phyloP scores from a whole-genome alignment of 148 eudicot species.

The Nepenthes mirabilis region DNA sequence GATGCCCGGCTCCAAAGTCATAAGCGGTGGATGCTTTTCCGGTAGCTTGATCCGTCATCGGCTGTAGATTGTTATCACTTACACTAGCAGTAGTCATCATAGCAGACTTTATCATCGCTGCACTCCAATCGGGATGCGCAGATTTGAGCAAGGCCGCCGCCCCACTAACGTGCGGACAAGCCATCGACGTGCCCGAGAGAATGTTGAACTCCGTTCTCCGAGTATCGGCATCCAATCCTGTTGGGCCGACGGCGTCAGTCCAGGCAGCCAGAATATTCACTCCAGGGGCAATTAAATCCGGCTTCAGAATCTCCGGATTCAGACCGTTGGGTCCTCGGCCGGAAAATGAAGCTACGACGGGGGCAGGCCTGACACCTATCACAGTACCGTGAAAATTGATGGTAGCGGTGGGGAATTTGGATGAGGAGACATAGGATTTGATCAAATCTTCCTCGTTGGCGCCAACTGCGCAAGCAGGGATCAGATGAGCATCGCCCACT shows the following conservation, averaged over 20 bases:
- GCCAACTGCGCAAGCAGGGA: constrained; percentile 76
- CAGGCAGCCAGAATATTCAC: constrained; percentile 87
- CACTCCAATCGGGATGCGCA: constrained; percentile 84
- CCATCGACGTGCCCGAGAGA: constrained; percentile 89
- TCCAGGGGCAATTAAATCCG: constrained; percentile 90
- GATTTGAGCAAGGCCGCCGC: constrained; percentile 90
- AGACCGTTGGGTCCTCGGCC: constrained; percentile 85
- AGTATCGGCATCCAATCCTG: constrained; percentile 56
- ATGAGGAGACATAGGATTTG: constrained; percentile 35
- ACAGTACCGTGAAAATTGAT: constrained; percentile 58
- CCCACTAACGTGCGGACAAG: constrained; percentile 87
- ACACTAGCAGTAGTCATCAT: constrained; percentile 88
- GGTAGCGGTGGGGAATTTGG: constrained; percentile 34
- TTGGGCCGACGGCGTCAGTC: constrained; percentile 80
- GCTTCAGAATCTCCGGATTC: constrained; percentile 87
- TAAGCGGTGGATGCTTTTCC: constrained; percentile 60
- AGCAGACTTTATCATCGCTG: constrained; percentile 76
- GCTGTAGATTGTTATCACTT: constrained; percentile 31
- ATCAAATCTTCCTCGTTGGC: constrained; percentile 54
- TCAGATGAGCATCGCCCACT: constrained; percentile 81
- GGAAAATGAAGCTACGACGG: constrained; percentile 81
- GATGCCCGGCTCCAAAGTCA: constrained; percentile 73
- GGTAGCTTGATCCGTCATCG: constrained; percentile 58
- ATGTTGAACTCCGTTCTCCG: constrained; percentile 77
- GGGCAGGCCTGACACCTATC: constrained; percentile 76